Evolutionary conservation across 2,329 filamentous ascomycete species (phyloP).

Genomic region (Huntiella decipiens): DNA sequence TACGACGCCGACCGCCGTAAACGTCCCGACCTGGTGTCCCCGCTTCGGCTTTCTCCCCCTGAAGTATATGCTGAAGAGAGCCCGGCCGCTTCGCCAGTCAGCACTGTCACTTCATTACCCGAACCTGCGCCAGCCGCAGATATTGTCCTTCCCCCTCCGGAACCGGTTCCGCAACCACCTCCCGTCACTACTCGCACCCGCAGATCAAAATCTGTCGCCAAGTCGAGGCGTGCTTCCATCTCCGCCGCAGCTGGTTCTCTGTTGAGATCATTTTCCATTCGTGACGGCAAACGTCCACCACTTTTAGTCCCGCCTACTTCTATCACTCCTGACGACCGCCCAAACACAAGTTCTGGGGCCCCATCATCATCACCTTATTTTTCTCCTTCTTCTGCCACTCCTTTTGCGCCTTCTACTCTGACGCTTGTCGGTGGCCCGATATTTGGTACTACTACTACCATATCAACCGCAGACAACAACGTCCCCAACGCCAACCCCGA

Average conservation of each 20-base stretch:
- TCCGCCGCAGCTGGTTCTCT: background rate
- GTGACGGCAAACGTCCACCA: conserved; percentile 1
- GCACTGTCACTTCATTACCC: background rate
- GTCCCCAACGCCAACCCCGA: background rate
- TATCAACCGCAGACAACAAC: background rate
- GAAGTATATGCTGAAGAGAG: conserved; percentile 1
- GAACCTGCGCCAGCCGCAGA: background rate
- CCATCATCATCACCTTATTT: background rate
- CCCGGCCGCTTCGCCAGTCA: background rate
- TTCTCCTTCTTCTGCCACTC: background rate
- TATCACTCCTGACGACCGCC: background rate
- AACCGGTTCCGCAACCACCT: background rate
- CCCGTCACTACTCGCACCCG: background rate
- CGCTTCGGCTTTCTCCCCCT: conserved; percentile 10
- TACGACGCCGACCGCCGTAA: conserved; percentile 9
- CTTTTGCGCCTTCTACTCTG: background rate
- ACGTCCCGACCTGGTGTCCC: conserved; percentile 9
- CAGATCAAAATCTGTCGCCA: background rate
- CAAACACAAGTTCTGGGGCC: background rate
- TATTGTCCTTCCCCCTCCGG: background rate
- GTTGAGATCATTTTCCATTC: conserved; percentile 4
- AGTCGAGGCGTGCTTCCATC: background rate
- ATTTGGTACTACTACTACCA: conserved; percentile 1
- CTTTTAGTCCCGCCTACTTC: background rate
- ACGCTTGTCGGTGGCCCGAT: too few relatives aligned